phyloP scores from a whole-genome alignment of 352 stramenopile species.

The Globisporangium alternatum region DNA sequence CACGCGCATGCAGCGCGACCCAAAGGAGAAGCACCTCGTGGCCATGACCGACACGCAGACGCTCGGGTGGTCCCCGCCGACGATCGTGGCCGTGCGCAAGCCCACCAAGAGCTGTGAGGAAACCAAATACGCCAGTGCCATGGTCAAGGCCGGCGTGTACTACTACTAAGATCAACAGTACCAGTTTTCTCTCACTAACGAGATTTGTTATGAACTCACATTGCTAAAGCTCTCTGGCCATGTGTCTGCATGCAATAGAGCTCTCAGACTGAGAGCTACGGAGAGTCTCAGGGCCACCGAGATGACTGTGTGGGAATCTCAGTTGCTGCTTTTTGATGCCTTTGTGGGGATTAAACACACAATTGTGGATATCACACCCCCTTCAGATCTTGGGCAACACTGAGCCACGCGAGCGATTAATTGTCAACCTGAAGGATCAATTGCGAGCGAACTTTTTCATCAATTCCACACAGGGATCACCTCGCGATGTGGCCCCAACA shows the following conservation, averaged over 20 bases:
- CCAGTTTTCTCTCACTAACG: neutral
- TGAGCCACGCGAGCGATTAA: too few species aligned
- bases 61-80: conserved; percentile 50
- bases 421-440: too few species aligned
- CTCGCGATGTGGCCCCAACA: too few species aligned
- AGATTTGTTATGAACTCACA: neutral
- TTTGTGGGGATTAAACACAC: too few species aligned
- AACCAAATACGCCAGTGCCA: conserved; percentile 61
- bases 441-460: too few species aligned
- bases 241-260: neutral
- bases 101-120: conserved; percentile 71
- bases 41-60: conserved; percentile 52
- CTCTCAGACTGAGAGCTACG: too few species aligned
- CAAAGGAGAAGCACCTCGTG: conserved; percentile 38
- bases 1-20: conserved; percentile 47
- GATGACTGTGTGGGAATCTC: too few species aligned
- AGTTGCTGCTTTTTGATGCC: too few species aligned
- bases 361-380: too few species aligned
- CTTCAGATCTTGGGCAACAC: too few species aligned
- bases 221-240: neutral
- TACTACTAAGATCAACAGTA: conserved; percentile 42
- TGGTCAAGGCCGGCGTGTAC: conserved; percentile 73
- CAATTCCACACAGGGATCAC: too few species aligned
- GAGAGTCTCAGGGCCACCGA: too few species aligned
- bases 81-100: conserved; percentile 37